Base-by-base conservation (phyloP, 2,329 filamentous ascomycete genomes). In the Westerdykella sp. region DNA sequence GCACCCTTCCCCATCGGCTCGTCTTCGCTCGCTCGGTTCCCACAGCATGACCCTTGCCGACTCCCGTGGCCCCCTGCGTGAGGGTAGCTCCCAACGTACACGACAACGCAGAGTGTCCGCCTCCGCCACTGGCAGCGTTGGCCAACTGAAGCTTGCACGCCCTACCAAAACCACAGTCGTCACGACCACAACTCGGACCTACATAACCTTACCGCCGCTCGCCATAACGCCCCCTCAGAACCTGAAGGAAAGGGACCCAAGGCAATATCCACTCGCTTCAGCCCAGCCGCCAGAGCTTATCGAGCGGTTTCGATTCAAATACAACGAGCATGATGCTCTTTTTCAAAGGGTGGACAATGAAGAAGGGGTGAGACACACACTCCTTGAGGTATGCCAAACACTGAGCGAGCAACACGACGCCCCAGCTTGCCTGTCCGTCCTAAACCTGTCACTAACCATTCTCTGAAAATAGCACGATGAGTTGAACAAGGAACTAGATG, bases 121-220 rank as follows among this genome's bases (percentile, higher is more conserved):
- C 9, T 67, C 60, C 45, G 51, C 60, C 16, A 74, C 76, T 12
- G 9, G 4, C 25, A 28, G 25, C 37, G 65, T 83, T 44, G 80
- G 75, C 36, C 78, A 80, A 57, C 74, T 83, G 46, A 79, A 77
- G 2, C 79, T 80, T 54, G 78, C 76, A 44, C 80, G 80, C 23
- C 75, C 80, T 13, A 83, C 80, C 11, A 77, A 79, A 57, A 82
- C 80, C 10, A 83, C 80, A 0, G 76, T 82, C 10, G 81, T 95
- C 49, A 95, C 90, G 1, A 96, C 91, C 0, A 96, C 90, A 0
- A 96, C 89, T 1, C 95, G 88, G 1, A 94, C 90, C 1, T 88
- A 83, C 66, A 76, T 87, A 68, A 68, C 74, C 13, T 94, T 93
- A 53, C 90, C 91, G 37, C 88, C 88, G n/a, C 74, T 96, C 45